phyloP scores from a whole-genome alignment of 2,329 filamentous ascomycete species.

The Arthrobotrys iridis region DNA sequence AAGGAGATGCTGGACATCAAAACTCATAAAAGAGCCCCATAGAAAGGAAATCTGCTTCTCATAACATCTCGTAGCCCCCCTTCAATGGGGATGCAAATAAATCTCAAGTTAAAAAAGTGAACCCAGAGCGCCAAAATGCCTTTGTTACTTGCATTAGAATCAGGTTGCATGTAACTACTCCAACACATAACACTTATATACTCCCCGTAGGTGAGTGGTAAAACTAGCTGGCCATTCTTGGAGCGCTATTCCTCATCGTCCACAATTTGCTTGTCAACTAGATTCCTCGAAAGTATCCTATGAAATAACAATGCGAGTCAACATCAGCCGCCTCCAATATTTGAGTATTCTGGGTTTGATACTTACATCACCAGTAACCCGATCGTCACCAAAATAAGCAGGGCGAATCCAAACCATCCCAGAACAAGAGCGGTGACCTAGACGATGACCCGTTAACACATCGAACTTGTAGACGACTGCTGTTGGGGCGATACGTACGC shows the following conservation, averaged over 20 bases:
- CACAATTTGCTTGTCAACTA: conserved; percentile 51
- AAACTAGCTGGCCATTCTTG: not conserved
- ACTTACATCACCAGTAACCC: conserved; percentile 84
- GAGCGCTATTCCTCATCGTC: conserved; percentile 40
- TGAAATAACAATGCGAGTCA: not conserved
- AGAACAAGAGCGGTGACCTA: conserved; percentile 83
- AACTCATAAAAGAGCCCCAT: conserved; percentile 29
- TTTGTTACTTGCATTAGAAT: conserved; percentile 24
- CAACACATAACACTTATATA: not conserved
- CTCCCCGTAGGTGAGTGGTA: not conserved
- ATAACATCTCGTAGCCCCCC: conserved; percentile 10
- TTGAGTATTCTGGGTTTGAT: not conserved
- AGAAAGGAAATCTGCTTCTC: conserved; percentile 5
- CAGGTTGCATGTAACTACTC: conserved; percentile 9
- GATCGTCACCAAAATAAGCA: conserved; percentile 95
- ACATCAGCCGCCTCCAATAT: not conserved
- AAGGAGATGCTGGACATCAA: conserved; percentile 5
- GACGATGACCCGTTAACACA: not conserved
- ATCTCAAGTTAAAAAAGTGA: conserved; percentile 8
- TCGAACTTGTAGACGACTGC: not conserved
- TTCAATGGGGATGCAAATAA: conserved; percentile 2
- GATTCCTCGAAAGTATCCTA: conserved; percentile 51
- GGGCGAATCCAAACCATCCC: conserved; percentile 94
- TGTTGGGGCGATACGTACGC: conserved; percentile 65
- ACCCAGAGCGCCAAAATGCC: conserved; percentile 46